phyloP scores from a whole-genome alignment of 768 basidiomycete genomes.

The Tylopilus sp. region DNA sequence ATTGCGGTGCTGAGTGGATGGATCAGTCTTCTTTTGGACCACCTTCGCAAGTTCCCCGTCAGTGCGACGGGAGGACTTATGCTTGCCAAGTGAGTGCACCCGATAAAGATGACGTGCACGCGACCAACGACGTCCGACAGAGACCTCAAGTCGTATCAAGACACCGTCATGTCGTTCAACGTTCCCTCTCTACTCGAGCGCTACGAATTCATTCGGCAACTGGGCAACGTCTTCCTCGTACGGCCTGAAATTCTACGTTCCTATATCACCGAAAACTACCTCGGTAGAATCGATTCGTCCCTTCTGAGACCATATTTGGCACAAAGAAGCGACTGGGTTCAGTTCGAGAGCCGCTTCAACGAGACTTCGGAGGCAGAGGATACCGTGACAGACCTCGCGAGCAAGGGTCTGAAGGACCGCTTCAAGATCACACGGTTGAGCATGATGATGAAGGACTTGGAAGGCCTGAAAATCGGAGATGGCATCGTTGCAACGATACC shows the following conservation, averaged over 20 bases:
- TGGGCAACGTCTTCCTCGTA: conserved; percentile 96
- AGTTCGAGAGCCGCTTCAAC: conserved; percentile 80
- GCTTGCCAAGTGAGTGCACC: conserved; percentile 82
- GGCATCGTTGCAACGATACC: conserved; percentile 58
- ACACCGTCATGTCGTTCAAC: conserved; percentile 76
- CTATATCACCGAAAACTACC: conserved; percentile 91
- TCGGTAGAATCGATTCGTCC: conserved; percentile 84
- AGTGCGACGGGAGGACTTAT: conserved; percentile 95
- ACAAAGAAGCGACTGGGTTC: conserved; percentile 86
- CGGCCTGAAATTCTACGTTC: conserved; percentile 93
- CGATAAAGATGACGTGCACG: neutral
- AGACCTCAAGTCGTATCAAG: conserved; percentile 96
- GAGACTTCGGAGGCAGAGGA: conserved; percentile 47
- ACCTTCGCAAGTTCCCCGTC: conserved; percentile 94
- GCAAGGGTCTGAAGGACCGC: conserved; percentile 51
- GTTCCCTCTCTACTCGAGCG: conserved; percentile 86
- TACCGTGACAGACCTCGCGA: conserved; percentile 37
- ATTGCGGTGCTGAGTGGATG: conserved; percentile 9
- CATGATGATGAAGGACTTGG: conserved; percentile 85
- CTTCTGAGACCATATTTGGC: conserved; percentile 89
- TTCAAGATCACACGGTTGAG: conserved; percentile 69
- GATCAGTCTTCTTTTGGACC: conserved; percentile 81
- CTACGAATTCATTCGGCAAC: conserved; percentile 96
- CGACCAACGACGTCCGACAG: conserved; percentile 38
- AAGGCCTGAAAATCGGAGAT: conserved; percentile 59